Evolutionary conservation across 2,329 filamentous ascomycete species (phyloP).

Genomic region (Seiridium cupressi): DNA sequence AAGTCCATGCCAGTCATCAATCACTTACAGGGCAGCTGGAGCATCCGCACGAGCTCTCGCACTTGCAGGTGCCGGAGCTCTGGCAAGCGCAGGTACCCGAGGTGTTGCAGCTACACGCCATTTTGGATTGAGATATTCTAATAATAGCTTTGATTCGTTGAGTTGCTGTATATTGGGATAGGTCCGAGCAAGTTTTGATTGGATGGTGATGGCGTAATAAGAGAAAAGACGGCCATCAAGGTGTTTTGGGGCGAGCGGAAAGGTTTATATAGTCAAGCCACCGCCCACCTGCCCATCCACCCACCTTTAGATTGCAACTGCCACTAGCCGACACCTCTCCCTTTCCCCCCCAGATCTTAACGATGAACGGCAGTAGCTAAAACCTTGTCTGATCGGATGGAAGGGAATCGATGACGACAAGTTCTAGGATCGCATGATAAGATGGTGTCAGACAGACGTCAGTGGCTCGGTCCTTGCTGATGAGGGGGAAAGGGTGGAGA

Average conservation of each 20-base stretch:
- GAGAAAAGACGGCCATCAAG: neutral
- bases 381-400: neutral
- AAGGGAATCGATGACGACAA: neutral
- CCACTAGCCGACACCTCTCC: neutral
- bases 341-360: neutral
- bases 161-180: neutral
- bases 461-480: neutral
- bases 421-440: neutral
- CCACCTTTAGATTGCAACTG: neutral
- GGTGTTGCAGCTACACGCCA: neutral
- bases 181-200: neutral
- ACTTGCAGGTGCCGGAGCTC: slow-evolving; percentile 1
- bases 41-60: neutral
- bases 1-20: neutral
- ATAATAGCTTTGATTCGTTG: neutral
- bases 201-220: neutral
- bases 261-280: neutral
- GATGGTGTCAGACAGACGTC: neutral
- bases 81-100: slow-evolving; percentile 1
- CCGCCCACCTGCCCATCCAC: neutral
- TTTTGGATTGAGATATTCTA: neutral
- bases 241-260: neutral
- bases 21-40: neutral
- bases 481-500: neutral
- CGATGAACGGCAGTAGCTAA: neutral